Evolutionary conservation across 2,329 filamentous ascomycete species (phyloP).

Genomic region (Teratosphaeria pseudoeucalypti): DNA sequence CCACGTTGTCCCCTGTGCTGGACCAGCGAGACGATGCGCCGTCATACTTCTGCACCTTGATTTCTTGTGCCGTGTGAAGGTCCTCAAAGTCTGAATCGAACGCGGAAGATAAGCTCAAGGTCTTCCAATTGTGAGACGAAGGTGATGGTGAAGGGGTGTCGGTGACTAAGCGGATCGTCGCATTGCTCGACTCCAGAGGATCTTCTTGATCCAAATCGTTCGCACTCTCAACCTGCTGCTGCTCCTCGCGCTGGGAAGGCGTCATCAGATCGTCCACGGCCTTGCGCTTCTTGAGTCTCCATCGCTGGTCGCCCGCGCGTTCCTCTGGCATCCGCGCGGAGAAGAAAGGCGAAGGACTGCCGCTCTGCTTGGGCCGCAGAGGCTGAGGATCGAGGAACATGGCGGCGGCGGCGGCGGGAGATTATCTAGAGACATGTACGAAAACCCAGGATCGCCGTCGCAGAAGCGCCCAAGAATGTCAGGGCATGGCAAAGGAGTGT

Average conservation of each 20-base stretch:
- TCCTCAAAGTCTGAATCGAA: slow-evolving; percentile 1
- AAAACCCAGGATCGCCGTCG: neutral
- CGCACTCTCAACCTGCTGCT: slow-evolving; percentile 1
- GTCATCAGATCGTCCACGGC: slow-evolving; percentile 19
- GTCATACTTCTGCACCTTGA: slow-evolving; percentile 5
- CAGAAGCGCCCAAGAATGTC: slow-evolving; percentile 10
- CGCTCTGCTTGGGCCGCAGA: slow-evolving; percentile 3
- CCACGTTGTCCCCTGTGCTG: slow-evolving; percentile 5
- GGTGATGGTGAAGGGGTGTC: slow-evolving; percentile 14
- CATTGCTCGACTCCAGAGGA: slow-evolving; percentile 5
- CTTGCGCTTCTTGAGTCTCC: slow-evolving; percentile 10
- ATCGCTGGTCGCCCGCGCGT: slow-evolving; percentile 12
- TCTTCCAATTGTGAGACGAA: neutral
- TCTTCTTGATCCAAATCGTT: neutral
- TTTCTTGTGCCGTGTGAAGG: slow-evolving; percentile 1
- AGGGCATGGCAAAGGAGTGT: slow-evolving; percentile 10
- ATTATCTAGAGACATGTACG: neutral
- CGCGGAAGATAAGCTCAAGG: neutral
- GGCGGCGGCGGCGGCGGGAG: neutral
- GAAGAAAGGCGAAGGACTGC: slow-evolving; percentile 11
- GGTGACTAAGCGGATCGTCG: slow-evolving; percentile 26
- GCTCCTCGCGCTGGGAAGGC: slow-evolving; percentile 15
- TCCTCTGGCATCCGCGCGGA: slow-evolving; percentile 12
- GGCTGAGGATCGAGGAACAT: slow-evolving; percentile 26
- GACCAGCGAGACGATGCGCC: slow-evolving; percentile 10